phyloP scores from a whole-genome alignment of 225 moss, liverwort and hornwort genomes.

The Bryoerythrophyllum caledonicum region DNA sequence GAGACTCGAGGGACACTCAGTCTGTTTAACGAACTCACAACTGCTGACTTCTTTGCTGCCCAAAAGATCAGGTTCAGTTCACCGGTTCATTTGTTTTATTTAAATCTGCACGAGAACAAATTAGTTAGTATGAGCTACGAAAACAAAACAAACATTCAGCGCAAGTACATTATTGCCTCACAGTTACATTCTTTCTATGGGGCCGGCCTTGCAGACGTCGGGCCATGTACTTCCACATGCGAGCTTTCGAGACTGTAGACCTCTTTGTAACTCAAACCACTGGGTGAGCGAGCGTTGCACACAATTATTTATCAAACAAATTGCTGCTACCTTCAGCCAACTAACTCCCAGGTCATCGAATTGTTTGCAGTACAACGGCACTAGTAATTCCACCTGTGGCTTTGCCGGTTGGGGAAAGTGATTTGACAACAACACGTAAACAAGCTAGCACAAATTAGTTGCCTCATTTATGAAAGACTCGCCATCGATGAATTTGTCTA shows the following conservation, averaged over 20 bases:
- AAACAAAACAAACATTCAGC: too few species aligned
- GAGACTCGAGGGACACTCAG: slow-evolving; percentile 63
- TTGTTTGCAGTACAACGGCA: slow-evolving; percentile 63
- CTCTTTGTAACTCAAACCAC: slow-evolving; percentile 86
- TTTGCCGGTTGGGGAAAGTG: slow-evolving; percentile 68
- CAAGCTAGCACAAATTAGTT: too few species aligned
- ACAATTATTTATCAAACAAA: neutral
- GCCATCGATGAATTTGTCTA: too few species aligned
- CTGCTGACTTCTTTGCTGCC: slow-evolving; percentile 60
- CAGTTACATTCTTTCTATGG: neutral
- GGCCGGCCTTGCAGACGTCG: slow-evolving; percentile 61
- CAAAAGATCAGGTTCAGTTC: slow-evolving; percentile 53
- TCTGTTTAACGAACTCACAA: slow-evolving; percentile 59
- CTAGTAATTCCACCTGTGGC: slow-evolving; percentile 58
- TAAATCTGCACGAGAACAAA: neutral
- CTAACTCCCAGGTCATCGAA: neutral
- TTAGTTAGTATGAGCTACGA: too few species aligned
- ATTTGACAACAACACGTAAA: slow-evolving; percentile 62
- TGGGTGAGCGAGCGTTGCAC: slow-evolving; percentile 59
- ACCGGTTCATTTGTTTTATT: neutral
- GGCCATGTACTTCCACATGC: slow-evolving; percentile 76
- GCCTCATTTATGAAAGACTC: neutral
- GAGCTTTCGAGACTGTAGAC: slow-evolving; percentile 83
- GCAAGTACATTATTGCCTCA: neutral
- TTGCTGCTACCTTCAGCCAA: neutral